These are phyloP conservation scores for Coriaria nepalensis DNA, from an alignment of 306 rosid species.

Conservation along the genomic window DNA sequence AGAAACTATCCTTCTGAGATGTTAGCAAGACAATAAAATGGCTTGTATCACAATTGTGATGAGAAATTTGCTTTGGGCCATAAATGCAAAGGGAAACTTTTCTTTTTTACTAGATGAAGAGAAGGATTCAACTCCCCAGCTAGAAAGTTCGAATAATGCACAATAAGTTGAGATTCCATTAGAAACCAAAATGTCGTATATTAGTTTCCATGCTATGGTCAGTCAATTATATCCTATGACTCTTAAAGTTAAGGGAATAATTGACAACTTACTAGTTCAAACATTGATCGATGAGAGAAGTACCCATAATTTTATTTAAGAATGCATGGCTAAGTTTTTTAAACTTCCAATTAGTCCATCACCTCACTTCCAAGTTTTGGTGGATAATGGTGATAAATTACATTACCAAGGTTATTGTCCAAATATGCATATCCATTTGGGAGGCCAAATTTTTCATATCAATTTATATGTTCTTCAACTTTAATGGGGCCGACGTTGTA, in stretches of 20 bases:
- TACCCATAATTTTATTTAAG: not conserved
- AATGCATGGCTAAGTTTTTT: not conserved
- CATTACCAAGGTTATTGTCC: not conserved
- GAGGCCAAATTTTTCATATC: no score
- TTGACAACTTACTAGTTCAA: not conserved
- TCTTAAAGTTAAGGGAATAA: not conserved
- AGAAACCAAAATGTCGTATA: not conserved
- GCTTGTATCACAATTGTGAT: no score
- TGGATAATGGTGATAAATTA: not conserved
- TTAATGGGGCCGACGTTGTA: no score
- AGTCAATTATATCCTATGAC: not conserved
- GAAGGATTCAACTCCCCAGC: not conserved
- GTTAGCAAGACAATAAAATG: no score
- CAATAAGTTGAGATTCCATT: not conserved
- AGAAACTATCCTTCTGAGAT: no score
- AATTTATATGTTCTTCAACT: no score
- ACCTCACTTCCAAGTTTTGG: not conserved
- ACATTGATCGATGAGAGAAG: not conserved
- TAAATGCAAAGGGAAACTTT: no score
- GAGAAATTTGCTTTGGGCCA: no score
- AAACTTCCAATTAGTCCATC: not conserved
- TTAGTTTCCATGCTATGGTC: not conserved
- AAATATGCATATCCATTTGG: no score
- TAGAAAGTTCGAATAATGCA: not conserved
- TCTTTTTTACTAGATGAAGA: no score